Conservation (phyloP, 805 yeast species). For the Pichia insulana region DNA sequence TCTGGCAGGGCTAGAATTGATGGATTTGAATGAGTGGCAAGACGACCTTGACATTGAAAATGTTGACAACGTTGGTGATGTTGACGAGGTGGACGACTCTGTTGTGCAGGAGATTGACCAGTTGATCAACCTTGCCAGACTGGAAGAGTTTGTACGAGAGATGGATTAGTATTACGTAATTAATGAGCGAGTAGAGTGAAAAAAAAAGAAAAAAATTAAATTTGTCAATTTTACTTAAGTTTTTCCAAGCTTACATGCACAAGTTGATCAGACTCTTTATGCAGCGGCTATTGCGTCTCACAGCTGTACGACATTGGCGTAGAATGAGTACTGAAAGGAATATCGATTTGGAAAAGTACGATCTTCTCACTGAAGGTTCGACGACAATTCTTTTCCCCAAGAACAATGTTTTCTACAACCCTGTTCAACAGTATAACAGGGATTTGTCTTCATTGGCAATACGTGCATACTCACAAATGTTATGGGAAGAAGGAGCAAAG, state of each 20-base stretch:
- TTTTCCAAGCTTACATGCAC: too few species aligned
- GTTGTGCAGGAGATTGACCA: not conserved
- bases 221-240: too few species aligned
- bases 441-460: constrained; percentile 82
- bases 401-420: constrained; percentile 88
- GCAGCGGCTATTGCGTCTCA: not conserved
- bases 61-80: not conserved
- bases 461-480: constrained; percentile 73
- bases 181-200: too few species aligned
- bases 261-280: too few species aligned
- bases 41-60: not conserved
- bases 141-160: constrained; percentile 3
- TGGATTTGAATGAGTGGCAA: not conserved
- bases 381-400: constrained; percentile 80
- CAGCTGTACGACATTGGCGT: not conserved
- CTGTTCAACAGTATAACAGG: constrained; percentile 93
- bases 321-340: not conserved
- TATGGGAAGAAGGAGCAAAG: constrained; percentile 31
- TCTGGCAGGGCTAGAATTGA: not conserved
- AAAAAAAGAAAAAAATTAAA: too few species aligned
- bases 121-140: not conserved
- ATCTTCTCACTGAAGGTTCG: constrained; percentile 57
- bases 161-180: not conserved
- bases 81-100: not conserved
- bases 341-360: constrained; percentile 20